phyloP scores from a whole-genome alignment of 139 green algal species.

The Pedinophyceae sp. region DNA sequence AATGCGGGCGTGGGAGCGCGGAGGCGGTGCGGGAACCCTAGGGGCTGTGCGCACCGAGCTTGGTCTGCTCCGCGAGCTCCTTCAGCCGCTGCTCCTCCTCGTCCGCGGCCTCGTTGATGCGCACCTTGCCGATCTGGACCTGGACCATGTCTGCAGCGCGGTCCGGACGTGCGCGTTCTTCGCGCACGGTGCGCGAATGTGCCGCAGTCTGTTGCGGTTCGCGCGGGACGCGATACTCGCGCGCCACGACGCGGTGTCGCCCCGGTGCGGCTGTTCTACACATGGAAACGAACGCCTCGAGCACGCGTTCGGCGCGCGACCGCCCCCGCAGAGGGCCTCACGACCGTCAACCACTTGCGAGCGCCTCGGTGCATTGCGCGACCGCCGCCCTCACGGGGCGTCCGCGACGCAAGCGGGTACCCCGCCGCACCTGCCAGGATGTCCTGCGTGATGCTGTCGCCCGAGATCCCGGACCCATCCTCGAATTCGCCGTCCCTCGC shows the following conservation, averaged over 20 bases:
- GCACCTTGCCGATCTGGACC: constrained; percentile 31
- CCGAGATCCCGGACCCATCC: too few species aligned
- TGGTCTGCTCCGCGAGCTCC: constrained; percentile 10
- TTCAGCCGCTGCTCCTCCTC: constrained; percentile 29
- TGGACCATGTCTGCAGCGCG: constrained; percentile 20
- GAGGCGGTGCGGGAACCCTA: too few species aligned
- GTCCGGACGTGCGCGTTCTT: constrained; percentile 15
- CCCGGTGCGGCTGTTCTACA: not conserved
- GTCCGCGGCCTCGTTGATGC: constrained; percentile 27
- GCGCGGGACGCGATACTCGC: not conserved
- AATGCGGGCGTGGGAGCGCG: too few species aligned
- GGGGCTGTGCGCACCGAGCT: constrained; percentile 4
- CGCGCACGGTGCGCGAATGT: constrained; percentile 4
- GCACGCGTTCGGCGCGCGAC: too few species aligned
- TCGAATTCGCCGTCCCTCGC: too few species aligned
- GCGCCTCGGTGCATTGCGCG: too few species aligned
- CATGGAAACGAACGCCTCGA: not conserved
- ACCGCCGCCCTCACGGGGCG: too few species aligned
- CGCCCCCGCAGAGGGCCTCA: too few species aligned
- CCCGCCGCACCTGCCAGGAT: too few species aligned
- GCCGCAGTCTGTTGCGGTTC: not conserved
- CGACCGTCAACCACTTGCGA: too few species aligned
- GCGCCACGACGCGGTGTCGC: not conserved
- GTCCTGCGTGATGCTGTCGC: too few species aligned
- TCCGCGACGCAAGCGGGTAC: too few species aligned